Percentiles rank a stretch among this genome's conserved stretches.
Evolutionary conservation across 352 stramenopile genomes (phyloP).

Genomic region (Pythium rhizo-oryzae): DNA sequence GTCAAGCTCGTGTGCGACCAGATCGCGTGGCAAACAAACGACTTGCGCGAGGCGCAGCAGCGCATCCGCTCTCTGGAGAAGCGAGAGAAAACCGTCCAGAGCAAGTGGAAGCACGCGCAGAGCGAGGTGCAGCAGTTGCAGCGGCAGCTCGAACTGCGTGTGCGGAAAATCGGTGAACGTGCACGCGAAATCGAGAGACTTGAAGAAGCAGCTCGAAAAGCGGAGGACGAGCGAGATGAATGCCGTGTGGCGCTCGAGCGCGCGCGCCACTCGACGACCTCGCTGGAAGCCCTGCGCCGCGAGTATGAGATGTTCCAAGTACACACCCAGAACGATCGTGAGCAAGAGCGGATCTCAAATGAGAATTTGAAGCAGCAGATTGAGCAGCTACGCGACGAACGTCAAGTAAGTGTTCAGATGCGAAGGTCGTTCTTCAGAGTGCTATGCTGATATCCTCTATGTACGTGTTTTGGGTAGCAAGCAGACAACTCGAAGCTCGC

Average conservation of each 20-base stretch:
- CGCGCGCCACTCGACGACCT: conserved; percentile 31
- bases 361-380: conserved; percentile 30
- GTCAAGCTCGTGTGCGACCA: conserved; percentile 71
- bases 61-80: conserved; percentile 45
- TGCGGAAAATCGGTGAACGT: conserved; percentile 49
- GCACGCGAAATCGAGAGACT: conserved; percentile 36
- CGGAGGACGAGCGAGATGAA: conserved; percentile 41
- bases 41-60: conserved; percentile 55
- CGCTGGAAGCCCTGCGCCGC: conserved; percentile 41
- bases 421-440: neutral
- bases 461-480: conserved; percentile 36
- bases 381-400: conserved; percentile 38
- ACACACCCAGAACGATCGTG: conserved; percentile 32
- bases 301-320: conserved; percentile 46
- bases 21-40: conserved; percentile 68
- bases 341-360: conserved; percentile 24
- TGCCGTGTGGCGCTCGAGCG: conserved; percentile 40
- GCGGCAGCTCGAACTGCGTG: conserved; percentile 45
- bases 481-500: conserved; percentile 51
- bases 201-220: conserved; percentile 24
- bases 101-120: conserved; percentile 47
- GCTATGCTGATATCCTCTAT: neutral
- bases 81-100: conserved; percentile 42
- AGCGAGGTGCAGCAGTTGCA: conserved; percentile 43
- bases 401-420: conserved; percentile 7